Percentiles rank a stretch among this genome's conserved stretches.
Conservation (phyloP, 164 flowering plant species). For the Liriodendron chinense region DNA sequence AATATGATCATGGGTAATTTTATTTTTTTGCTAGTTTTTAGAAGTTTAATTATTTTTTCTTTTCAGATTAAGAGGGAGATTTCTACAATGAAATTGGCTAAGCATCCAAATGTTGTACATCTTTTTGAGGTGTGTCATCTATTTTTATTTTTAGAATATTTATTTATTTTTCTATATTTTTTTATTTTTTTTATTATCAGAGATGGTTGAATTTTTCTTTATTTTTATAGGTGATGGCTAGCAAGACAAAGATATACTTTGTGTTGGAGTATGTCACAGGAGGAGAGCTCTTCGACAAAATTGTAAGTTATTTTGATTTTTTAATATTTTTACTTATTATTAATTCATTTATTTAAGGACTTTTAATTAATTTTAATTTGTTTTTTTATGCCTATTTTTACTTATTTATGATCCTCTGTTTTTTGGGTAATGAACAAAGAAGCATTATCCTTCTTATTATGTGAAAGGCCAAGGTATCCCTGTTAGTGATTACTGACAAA, state of each 20-base stretch:
- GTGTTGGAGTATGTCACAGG: constrained; percentile 18
- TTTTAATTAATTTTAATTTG: background rate
- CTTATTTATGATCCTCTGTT: background rate
- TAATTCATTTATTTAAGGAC: background rate
- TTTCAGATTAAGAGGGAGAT: constrained; percentile 16
- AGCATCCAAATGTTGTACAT: constrained; percentile 15
- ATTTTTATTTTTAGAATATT: background rate
- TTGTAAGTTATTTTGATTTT: constrained; percentile 11
- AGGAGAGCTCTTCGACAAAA: constrained; percentile 14
- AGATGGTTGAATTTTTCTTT: background rate
- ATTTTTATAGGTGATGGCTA: constrained; percentile 16
- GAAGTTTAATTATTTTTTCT: background rate
- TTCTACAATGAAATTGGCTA: constrained; percentile 15
- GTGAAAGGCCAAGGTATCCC: background rate
- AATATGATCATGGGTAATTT: background rate
- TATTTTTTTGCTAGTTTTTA: background rate
- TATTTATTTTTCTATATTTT: background rate
- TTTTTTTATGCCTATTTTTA: background rate
- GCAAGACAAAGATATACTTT: constrained; percentile 18
- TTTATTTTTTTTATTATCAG: background rate
- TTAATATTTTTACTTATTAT: background rate
- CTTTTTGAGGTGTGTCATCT: constrained; percentile 13
- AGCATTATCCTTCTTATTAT: background rate
- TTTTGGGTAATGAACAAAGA: background rate
- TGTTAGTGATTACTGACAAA: constrained; percentile 5